A percentile compares a stretch with the other conserved stretches of the same genome.
Evolutionary conservation across 2,329 filamentous ascomycete species (phyloP).

Genomic region (Colletotrichum endophyticum): DNA sequence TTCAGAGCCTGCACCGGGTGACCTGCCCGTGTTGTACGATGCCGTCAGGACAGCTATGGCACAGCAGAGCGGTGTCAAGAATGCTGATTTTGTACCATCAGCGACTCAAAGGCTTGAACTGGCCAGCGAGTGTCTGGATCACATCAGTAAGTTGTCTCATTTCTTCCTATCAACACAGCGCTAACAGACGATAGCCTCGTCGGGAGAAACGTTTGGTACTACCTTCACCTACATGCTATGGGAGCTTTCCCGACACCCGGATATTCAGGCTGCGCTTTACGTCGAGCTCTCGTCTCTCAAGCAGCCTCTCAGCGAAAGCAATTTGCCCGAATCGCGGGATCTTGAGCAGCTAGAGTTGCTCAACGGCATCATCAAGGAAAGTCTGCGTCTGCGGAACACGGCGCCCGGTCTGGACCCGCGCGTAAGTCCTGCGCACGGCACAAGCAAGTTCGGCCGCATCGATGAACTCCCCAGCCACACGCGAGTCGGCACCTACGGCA

Average conservation of each 20-base stretch:
- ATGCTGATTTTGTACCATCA: neutral
- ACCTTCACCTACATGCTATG: neutral
- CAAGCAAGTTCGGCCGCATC: neutral
- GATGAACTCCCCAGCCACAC: neutral
- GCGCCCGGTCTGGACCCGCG: neutral
- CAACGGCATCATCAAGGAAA: neutral
- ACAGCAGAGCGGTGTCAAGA: neutral
- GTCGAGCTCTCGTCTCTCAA: neutral
- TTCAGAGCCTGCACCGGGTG: neutral
- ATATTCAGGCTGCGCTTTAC: neutral
- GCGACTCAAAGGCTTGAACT: neutral
- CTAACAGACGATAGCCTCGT: neutral
- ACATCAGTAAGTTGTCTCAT: neutral
- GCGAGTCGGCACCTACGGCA: neutral
- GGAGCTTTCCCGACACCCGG: neutral
- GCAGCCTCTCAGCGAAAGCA: neutral
- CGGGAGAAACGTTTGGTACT: neutral
- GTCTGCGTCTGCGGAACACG: neutral
- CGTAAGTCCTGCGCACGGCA: neutral
- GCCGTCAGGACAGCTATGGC: neutral
- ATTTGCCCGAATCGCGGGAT: neutral
- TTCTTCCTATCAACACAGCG: fast-evolving
- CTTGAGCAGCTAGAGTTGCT: neutral
- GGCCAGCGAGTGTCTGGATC: neutral
- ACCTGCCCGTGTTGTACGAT: neutral